Evolutionary conservation across 257 asterid genomes (phyloP).

Genomic region (Ballota nigra): DNA sequence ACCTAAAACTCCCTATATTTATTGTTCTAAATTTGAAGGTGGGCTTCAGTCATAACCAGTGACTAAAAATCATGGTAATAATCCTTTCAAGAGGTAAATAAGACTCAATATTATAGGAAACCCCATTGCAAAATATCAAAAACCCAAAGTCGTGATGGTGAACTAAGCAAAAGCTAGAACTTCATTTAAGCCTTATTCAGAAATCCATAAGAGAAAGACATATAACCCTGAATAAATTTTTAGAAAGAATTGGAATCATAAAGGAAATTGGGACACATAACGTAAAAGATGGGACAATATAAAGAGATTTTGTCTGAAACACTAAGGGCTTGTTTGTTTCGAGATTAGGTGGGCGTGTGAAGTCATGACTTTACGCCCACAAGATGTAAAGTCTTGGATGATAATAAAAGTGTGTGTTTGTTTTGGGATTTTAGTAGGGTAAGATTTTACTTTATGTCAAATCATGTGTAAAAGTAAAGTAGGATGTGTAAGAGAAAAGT

Average conservation of each 20-base stretch:
- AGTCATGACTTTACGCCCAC: too few species aligned
- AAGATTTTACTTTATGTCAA: too few species aligned
- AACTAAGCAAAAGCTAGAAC: slow-evolving; percentile 3
- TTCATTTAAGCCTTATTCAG: not conserved
- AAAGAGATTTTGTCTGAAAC: not conserved
- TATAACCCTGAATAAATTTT: not conserved
- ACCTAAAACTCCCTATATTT: not conserved
- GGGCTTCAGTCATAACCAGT: not conserved
- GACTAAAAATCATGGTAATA: not conserved
- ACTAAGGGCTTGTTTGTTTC: too few species aligned
- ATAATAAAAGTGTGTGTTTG: too few species aligned
- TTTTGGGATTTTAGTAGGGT: too few species aligned
- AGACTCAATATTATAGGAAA: not conserved
- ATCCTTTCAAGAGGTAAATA: not conserved
- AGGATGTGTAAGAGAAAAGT: too few species aligned
- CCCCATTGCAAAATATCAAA: not conserved
- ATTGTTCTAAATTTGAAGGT: not conserved
- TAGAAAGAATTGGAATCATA: not conserved
- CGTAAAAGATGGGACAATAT: too few species aligned
- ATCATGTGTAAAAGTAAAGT: too few species aligned
- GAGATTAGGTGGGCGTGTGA: too few species aligned
- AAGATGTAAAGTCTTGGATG: too few species aligned
- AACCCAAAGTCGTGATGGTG: not conserved
- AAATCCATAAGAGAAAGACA: not conserved
- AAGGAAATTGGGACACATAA: not conserved